Base-by-base conservation (phyloP, 352 stramenopile genomes). In the Saprolegnia diclina region DNA sequence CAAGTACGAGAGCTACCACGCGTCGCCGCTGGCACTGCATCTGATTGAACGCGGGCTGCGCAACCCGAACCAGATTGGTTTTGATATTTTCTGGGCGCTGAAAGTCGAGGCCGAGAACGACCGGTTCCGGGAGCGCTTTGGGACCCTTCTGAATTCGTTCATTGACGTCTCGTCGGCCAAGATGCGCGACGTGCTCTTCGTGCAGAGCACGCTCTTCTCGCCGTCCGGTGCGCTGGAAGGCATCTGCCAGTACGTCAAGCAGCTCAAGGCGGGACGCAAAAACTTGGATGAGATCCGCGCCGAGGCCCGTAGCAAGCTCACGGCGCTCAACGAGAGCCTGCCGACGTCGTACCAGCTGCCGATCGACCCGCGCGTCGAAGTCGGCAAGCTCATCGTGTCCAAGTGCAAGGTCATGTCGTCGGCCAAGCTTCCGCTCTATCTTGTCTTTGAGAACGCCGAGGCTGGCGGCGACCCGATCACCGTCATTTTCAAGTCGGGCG, bases 401-500 rank as follows among this genome's bases (percentile, higher is more conserved):
- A 78, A 85, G 69, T 88, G 77, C 74, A 64, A 69, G 22, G 81
- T 89, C 38, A 89, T 89, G 81, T 72, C 71, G 56, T 75, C 54
- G 29, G 88, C 88, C 69, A 87, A 89, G 67, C 62, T 77, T 26
- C 81, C 81, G 24, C 73, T 89, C 6, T 66, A 40, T 38, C 57
- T 66, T 50, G 57, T 66, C 0, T 66, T 66, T 55, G 57, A 66
- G 16, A 66, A 66, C 44, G 57, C 57, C 24, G 57, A 66, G 42
- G 57, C 50, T 19, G 84, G 86, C 22, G 86, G 86, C 5, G 84
- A 92, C 55, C 79, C 84, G 5, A 79, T 94, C n/a, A 87, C 81
- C 0, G 82, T 97, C 7, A 96, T 98, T 70, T 97, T 97, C 74
- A 98, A 98, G 83, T 80, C 83, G n/a, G 94, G 94, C 35, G 94